phyloP scores from a whole-genome alignment of 768 basidiomycete species.

The Boletus vinaceobasis region DNA sequence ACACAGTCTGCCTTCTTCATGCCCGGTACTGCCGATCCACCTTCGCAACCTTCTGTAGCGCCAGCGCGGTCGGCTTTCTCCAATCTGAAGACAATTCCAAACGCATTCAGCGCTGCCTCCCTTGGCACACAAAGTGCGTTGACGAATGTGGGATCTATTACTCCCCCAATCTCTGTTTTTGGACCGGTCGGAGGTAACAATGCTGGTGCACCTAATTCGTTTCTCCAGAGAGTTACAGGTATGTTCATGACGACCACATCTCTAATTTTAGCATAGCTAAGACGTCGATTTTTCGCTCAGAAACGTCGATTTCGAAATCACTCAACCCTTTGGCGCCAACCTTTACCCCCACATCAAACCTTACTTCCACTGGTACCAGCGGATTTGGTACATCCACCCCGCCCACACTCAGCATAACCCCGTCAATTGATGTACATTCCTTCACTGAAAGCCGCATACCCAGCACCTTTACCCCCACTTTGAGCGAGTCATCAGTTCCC shows the following conservation, averaged over 20 bases:
- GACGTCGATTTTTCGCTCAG: slow-evolving; percentile 1
- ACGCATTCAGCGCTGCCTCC: slow-evolving; percentile 31
- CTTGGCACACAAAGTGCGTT: slow-evolving; percentile 13
- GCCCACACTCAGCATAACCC: neutral
- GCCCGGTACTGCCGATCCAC: slow-evolving; percentile 4
- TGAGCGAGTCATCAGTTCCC: neutral
- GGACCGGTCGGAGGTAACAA: neutral
- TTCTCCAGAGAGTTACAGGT: slow-evolving; percentile 12
- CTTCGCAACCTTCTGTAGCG: slow-evolving; percentile 13
- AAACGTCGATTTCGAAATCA: slow-evolving; percentile 2
- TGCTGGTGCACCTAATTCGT: neutral
- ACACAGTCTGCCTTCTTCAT: slow-evolving; percentile 22
- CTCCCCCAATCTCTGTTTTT: slow-evolving; percentile 7
- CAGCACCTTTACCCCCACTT: neutral
- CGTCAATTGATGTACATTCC: neutral
- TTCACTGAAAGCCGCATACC: neutral
- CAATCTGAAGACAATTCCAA: slow-evolving; percentile 31
- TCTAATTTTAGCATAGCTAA: neutral
- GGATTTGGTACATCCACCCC: neutral
- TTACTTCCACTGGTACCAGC: neutral
- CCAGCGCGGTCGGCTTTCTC: slow-evolving; percentile 33
- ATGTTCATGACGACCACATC: neutral
- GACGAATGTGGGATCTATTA: neutral
- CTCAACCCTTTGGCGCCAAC: slow-evolving; percentile 21
- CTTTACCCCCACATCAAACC: slow-evolving; percentile 11